Evolutionary conservation across 257 asterid species (phyloP).

Genomic region (Capsicum chinense): DNA sequence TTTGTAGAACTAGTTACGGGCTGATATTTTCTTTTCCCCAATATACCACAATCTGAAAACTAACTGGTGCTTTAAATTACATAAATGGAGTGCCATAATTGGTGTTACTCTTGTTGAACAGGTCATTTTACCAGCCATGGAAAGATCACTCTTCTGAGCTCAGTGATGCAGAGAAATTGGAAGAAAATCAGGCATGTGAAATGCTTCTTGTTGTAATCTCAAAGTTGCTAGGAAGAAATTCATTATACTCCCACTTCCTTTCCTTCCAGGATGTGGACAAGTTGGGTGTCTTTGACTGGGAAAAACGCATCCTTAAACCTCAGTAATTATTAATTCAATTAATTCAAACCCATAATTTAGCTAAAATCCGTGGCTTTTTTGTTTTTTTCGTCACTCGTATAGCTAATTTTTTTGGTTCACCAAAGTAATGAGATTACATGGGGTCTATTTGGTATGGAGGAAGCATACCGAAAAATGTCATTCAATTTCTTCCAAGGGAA

Average conservation of each 20-base stretch:
- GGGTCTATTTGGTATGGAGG: neutral
- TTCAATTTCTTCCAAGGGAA: neutral
- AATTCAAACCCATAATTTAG: neutral
- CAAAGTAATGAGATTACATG: neutral
- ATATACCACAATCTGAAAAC: neutral
- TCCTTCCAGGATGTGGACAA: conserved; percentile 50
- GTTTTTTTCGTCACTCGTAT: neutral
- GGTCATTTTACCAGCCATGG: conserved; percentile 85
- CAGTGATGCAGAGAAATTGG: conserved; percentile 47
- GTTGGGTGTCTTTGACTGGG: conserved; percentile 62
- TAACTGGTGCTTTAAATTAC: conserved; percentile 2
- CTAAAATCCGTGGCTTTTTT: neutral
- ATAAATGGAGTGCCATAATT: neutral
- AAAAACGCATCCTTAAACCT: conserved; percentile 50
- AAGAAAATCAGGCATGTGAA: conserved; percentile 78
- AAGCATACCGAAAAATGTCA: neutral
- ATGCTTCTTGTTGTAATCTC: conserved; percentile 61
- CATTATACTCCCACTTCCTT: conserved; percentile 42
- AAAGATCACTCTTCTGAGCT: conserved; percentile 55
- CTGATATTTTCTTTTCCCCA: neutral
- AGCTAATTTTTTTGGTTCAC: neutral
- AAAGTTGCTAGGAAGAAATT: conserved; percentile 47
- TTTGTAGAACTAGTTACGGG: neutral
- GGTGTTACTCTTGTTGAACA: conserved; percentile 33
- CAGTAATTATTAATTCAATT: conserved; percentile 28